Conservation (phyloP, 2,329 filamentous ascomycete genomes). For the Diaporthe helianthi region DNA sequence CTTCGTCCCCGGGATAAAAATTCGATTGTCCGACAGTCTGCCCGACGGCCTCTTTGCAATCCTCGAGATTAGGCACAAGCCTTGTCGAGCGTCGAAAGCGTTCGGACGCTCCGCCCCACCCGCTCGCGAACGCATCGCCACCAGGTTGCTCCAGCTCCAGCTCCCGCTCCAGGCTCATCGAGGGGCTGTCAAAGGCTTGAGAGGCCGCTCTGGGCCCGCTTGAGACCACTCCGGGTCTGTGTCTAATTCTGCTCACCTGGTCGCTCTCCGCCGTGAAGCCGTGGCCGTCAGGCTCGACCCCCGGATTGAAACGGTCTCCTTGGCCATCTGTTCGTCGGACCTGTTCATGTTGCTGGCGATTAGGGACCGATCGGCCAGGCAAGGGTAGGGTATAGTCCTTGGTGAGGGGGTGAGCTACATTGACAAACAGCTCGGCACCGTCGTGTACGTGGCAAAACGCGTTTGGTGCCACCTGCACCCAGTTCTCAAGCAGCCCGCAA, state of each 20-base stretch:
- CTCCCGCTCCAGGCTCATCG: neutral
- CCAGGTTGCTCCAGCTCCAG: neutral
- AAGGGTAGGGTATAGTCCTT: slow-evolving; percentile 30
- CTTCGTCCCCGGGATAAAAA: slow-evolving; percentile 17
- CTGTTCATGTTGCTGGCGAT: neutral
- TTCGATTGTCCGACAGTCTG: slow-evolving; percentile 9
- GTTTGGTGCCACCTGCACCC: slow-evolving; percentile 20
- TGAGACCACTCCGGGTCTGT: neutral
- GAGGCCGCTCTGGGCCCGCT: neutral
- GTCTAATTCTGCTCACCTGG: slow-evolving; percentile 11
- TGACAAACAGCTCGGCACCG: slow-evolving; percentile 9
- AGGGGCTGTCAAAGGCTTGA: neutral
- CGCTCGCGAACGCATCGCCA: slow-evolving; percentile 23
- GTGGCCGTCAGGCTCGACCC: neutral
- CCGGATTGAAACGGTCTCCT: neutral
- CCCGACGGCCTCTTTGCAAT: slow-evolving; percentile 29
- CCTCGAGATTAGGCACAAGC: slow-evolving; percentile 27
- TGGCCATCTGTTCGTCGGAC: neutral
- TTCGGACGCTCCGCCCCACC: slow-evolving; percentile 28
- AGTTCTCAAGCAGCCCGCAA: neutral
- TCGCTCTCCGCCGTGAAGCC: neutral
- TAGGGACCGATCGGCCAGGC: slow-evolving; percentile 14
- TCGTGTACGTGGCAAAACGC: slow-evolving; percentile 11
- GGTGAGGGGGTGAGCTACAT: slow-evolving; percentile 30
- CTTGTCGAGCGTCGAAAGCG: slow-evolving; percentile 24